A percentile compares a stretch with the other conserved stretches of the same genome.
Evolutionary conservation across 192 early-diverging fungal species (phyloP).

Genomic region (Gonapodya prolifera): DNA sequence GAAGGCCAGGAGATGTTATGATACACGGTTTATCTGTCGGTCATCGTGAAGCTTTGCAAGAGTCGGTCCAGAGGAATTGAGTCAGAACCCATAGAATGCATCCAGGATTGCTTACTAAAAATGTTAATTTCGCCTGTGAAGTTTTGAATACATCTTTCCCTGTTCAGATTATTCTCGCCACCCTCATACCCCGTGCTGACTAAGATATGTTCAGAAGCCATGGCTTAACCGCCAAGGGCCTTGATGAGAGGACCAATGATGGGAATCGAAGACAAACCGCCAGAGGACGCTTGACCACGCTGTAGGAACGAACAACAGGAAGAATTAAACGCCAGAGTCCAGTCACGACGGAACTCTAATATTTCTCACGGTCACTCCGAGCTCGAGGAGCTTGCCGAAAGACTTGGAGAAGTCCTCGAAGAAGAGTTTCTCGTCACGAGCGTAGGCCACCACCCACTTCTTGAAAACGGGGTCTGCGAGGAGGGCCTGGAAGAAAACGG

Average conservation of each 20-base stretch:
- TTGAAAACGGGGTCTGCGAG: constrained; percentile 43
- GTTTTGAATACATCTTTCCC: too few relatives aligned
- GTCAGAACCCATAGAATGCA: too few relatives aligned
- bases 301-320: background rate
- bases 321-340: background rate
- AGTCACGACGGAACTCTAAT: background rate
- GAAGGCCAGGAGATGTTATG: too few relatives aligned
- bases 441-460: constrained; percentile 46
- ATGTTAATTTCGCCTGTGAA: too few relatives aligned
- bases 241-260: background rate
- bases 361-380: constrained; percentile 22
- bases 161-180: too few relatives aligned
- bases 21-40: too few relatives aligned
- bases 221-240: background rate
- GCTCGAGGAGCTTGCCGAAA: constrained; percentile 33
- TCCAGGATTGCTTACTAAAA: too few relatives aligned
- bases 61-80: too few relatives aligned
- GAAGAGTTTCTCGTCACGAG: constrained; percentile 49
- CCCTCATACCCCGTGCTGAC: too few relatives aligned
- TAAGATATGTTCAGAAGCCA: too few relatives aligned
- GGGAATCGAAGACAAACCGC: background rate
- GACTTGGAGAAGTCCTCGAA: constrained; percentile 39
- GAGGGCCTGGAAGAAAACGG: constrained; percentile 26
- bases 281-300: background rate
- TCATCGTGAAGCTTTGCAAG: too few relatives aligned